A percentile compares a stretch with the other conserved stretches of the same genome.
These are phyloP conservation scores for Yarrowia hollandica DNA, from an alignment of 805 yeast genomes.

Conservation along the genomic window DNA sequence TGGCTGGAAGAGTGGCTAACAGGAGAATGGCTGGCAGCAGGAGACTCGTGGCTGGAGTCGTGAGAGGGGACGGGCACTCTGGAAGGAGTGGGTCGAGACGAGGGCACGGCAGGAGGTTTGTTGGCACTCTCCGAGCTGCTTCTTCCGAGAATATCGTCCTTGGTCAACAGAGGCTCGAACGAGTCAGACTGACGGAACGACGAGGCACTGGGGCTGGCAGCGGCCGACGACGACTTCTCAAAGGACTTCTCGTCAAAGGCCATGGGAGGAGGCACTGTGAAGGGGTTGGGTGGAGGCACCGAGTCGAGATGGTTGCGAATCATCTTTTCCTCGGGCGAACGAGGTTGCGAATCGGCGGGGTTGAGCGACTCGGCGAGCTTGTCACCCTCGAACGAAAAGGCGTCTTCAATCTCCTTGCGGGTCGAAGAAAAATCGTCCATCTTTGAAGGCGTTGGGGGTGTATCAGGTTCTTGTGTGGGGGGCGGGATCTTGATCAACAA, in stretches of 20 bases:
- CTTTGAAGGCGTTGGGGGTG: neutral
- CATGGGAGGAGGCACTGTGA: conserved; percentile 15
- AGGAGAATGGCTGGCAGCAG: neutral
- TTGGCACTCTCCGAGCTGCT: neutral
- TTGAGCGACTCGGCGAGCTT: neutral
- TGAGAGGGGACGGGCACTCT: neutral
- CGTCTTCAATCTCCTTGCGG: conserved; percentile 15
- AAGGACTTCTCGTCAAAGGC: conserved; percentile 1
- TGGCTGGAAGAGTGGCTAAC: neutral
- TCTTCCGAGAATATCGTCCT: conserved; percentile 1
- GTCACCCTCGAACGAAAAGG: conserved; percentile 15
- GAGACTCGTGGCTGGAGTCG: neutral
- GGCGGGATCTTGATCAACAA: no score
- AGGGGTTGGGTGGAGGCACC: conserved; percentile 20
- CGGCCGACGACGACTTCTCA: neutral
- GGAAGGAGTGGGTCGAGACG: neutral
- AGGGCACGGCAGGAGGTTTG: conserved; percentile 1
- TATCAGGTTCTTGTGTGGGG: neutral
- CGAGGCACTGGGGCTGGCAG: neutral
- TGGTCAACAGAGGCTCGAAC: neutral
- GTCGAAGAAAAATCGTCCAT: conserved; percentile 18
- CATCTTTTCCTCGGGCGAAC: conserved; percentile 23
- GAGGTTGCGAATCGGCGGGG: neutral
- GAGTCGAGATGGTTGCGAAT: conserved; percentile 9
- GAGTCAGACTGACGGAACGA: neutral